Evolutionary conservation across 2,329 filamentous ascomycete genomes (phyloP).

Genomic region (Hymenoscyphus albidus): DNA sequence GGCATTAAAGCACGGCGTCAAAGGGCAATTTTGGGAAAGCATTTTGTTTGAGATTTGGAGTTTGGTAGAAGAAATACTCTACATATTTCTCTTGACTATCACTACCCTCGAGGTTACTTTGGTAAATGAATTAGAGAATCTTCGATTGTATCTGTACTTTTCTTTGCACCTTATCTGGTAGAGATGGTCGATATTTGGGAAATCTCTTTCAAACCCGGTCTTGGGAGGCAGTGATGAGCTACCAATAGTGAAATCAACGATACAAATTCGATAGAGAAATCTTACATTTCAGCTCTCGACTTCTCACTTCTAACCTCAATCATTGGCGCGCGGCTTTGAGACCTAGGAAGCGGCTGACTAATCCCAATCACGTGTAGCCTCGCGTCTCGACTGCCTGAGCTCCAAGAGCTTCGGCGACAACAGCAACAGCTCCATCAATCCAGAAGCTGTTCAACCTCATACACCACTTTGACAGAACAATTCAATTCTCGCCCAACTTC

Average conservation of each 20-base stretch:
- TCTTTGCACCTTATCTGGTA: background rate
- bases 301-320: no score
- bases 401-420: conserved; percentile 19
- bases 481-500: background rate
- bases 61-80: background rate
- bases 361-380: conserved; percentile 13
- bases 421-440: conserved; percentile 10
- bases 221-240: no score
- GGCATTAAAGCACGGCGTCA: conserved; percentile 11
- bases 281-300: no score
- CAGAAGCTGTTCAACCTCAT: conserved; percentile 14
- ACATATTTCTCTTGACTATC: background rate
- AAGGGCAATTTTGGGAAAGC: background rate
- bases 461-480: background rate
- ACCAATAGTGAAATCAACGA: no score
- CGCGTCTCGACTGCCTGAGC: conserved; percentile 28
- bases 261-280: no score
- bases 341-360: background rate
- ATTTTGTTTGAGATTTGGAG: background rate
- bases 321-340: no score
- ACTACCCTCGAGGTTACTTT: background rate
- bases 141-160: background rate
- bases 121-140: background rate
- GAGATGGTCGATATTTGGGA: no score
- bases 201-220: no score